Evolutionary conservation across 2,329 filamentous ascomycete species (phyloP).

Genomic region (Phaeomoniella chlamydospora): DNA sequence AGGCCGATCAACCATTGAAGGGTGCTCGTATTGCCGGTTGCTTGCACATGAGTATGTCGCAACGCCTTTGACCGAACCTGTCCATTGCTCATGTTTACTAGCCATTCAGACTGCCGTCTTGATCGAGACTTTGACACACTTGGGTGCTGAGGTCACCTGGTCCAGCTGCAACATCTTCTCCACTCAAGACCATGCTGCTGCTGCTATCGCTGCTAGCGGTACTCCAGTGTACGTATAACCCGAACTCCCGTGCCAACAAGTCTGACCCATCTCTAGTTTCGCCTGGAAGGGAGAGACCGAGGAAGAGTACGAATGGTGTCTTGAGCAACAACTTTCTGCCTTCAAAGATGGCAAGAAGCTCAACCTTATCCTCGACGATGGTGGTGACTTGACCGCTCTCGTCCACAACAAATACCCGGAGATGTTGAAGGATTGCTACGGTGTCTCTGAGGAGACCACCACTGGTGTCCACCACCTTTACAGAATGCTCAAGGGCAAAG

Average conservation of each 20-base stretch:
- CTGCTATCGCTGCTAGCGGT: slow-evolving; percentile 86
- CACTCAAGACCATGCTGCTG: slow-evolving; percentile 95
- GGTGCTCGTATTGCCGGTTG: slow-evolving; percentile 95
- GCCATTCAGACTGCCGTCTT: slow-evolving; percentile 98
- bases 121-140: slow-evolving; percentile 88
- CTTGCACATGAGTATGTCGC: slow-evolving; percentile 78
- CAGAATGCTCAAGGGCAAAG: slow-evolving; percentile 84
- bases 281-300: slow-evolving; percentile 88
- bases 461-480: slow-evolving; percentile 99
- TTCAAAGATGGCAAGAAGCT: slow-evolving; percentile 96
- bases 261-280: slow-evolving; percentile 29
- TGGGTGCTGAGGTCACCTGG: slow-evolving; percentile 98
- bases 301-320: slow-evolving; percentile 99
- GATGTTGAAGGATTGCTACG: slow-evolving; percentile 95
- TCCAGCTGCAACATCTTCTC: slow-evolving; percentile 99
- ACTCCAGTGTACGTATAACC: slow-evolving; percentile 54
- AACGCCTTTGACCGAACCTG: slow-evolving; percentile 5
- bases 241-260: slow-evolving; percentile 4
- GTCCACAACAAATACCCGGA: slow-evolving; percentile 98
- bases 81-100: too few species aligned
- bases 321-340: slow-evolving; percentile 91
- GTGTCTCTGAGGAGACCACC: slow-evolving; percentile 98
- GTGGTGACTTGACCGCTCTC: slow-evolving; percentile 89
- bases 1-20: slow-evolving; percentile 78
- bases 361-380: slow-evolving; percentile 98